Evolutionary conservation across 768 basidiomycete genomes (phyloP).

Genomic region (Rubroboletus pulcherrimus): DNA sequence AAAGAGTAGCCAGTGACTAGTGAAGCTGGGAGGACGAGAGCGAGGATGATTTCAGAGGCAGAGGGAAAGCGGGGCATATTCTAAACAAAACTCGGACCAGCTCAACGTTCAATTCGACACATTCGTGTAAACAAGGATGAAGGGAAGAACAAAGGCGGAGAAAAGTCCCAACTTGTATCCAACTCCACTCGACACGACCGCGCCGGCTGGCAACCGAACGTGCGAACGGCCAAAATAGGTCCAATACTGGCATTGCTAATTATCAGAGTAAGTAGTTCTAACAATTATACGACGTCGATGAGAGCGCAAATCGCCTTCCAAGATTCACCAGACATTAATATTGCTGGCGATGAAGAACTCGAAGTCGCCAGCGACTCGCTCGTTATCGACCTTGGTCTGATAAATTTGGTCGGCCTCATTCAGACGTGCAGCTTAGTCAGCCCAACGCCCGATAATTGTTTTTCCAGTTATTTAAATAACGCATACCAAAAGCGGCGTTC

Average conservation of each 20-base stretch:
- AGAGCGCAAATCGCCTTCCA: conserved; percentile 11
- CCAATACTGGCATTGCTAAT: background rate
- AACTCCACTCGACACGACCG: background rate
- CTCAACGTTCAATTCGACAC: background rate
- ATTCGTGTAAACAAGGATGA: conserved; percentile 5
- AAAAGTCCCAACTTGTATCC: background rate
- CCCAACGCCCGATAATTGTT: background rate
- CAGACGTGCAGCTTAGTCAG: background rate
- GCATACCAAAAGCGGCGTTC: background rate
- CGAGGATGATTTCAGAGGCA: conserved; percentile 1
- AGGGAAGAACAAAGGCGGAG: background rate
- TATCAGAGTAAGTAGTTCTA: background rate
- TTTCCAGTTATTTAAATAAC: too few species aligned
- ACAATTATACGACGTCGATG: background rate
- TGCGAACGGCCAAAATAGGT: conserved; percentile 9
- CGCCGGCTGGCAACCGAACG: background rate
- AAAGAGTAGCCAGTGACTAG: conserved; percentile 41
- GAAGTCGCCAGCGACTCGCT: background rate
- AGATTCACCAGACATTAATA: background rate
- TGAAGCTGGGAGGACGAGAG: conserved; percentile 22
- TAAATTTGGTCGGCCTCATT: too few species aligned
- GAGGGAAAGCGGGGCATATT: conserved; percentile 9
- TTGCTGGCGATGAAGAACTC: background rate
- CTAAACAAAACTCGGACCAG: background rate
- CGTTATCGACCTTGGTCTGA: background rate